phyloP scores from a whole-genome alignment of 441 rosid genomes.

The Brassica balearica region DNA sequence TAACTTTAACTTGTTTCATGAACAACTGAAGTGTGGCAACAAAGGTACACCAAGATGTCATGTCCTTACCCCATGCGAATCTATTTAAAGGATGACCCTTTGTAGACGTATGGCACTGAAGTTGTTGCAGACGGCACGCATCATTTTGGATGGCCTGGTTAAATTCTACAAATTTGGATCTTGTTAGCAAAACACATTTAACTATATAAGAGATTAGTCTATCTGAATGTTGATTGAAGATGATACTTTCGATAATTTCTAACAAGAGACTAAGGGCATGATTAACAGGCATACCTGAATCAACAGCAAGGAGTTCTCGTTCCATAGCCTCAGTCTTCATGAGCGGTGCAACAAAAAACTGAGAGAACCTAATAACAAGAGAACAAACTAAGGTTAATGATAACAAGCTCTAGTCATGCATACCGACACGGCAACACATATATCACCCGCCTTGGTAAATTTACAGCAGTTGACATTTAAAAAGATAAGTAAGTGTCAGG shows the following conservation, averaged over 20 bases:
- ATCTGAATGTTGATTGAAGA: slow-evolving; percentile 13
- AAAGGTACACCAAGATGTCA: slow-evolving; percentile 31
- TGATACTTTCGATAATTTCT: no score
- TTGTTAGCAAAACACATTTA: slow-evolving; percentile 22
- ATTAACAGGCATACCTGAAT: slow-evolving; percentile 69
- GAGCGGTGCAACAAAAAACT: slow-evolving; percentile 96
- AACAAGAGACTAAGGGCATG: no score
- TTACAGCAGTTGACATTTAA: slow-evolving; percentile 8
- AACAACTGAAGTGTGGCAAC: slow-evolving; percentile 32
- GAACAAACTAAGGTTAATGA: slow-evolving; percentile 34
- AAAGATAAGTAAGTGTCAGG: slow-evolving; percentile 14
- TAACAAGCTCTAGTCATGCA: slow-evolving; percentile 18
- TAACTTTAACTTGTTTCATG: slow-evolving; percentile 30
- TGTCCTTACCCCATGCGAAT: slow-evolving; percentile 89
- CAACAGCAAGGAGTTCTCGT: slow-evolving; percentile 94
- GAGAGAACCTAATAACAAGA: slow-evolving; percentile 82
- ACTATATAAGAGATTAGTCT: slow-evolving; percentile 4
- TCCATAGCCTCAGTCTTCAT: slow-evolving; percentile 96
- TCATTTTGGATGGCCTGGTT: slow-evolving; percentile 96
- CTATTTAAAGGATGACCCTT: slow-evolving; percentile 78
- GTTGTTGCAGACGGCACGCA: slow-evolving; percentile 91
- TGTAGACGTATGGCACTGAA: slow-evolving; percentile 85
- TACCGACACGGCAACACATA: background rate
- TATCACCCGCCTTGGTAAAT: slow-evolving; percentile 1
- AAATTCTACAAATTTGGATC: slow-evolving; percentile 62